Evolutionary conservation across 257 asterid species (phyloP).

Genomic region (Asclepias syriaca): DNA sequence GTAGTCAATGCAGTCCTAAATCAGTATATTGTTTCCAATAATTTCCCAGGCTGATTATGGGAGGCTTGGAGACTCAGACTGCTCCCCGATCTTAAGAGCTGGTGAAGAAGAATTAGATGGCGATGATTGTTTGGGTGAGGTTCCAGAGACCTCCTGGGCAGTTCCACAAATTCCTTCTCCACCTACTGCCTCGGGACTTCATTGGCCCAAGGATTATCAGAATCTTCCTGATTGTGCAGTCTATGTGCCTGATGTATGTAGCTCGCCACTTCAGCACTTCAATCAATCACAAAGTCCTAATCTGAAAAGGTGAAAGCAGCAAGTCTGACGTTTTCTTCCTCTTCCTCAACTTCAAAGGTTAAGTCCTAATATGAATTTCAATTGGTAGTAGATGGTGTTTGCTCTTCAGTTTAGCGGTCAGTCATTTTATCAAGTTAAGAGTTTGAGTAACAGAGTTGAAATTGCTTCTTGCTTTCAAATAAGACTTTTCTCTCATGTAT

Average conservation of each 20-base stretch:
- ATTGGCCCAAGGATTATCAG: constrained; percentile 49
- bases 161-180: constrained; percentile 83
- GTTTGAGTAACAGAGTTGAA: not conserved
- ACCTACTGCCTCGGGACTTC: constrained; percentile 84
- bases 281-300: constrained; percentile 26
- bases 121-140: constrained; percentile 58
- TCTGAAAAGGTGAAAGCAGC: constrained; percentile 45
- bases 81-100: constrained; percentile 39
- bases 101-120: constrained; percentile 57
- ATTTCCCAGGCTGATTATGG: constrained; percentile 62
- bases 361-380: not conserved
- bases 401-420: not conserved
- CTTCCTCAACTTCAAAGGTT: not conserved
- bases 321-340: constrained; percentile 22
- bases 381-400: not conserved
- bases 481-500: not conserved
- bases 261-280: constrained; percentile 26
- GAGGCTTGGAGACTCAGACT: constrained; percentile 59
- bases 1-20: constrained; percentile 12
- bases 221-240: constrained; percentile 26
- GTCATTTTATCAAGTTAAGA: not conserved
- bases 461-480: not conserved
- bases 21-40: constrained; percentile 13
- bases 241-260: constrained; percentile 68
- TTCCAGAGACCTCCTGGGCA: constrained; percentile 58